Conservation (phyloP, 192 early-diverging fungal genomes). For the Entomortierella parvispora region DNA sequence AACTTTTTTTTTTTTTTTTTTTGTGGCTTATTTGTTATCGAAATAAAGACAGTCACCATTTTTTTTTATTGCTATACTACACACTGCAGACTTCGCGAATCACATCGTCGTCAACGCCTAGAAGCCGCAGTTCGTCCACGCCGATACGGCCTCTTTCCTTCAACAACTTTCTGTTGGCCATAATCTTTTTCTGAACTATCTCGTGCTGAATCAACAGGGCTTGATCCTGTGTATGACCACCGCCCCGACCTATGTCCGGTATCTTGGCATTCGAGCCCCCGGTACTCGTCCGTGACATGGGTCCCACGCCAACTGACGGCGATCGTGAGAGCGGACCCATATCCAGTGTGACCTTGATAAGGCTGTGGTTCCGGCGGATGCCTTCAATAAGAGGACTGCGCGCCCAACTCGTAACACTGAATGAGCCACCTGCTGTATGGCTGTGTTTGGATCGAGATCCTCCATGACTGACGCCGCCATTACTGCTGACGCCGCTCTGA, state of each 20-base stretch:
- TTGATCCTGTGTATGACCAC: constrained; percentile 2
- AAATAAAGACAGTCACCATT: too few species aligned
- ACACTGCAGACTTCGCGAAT: constrained; percentile 25
- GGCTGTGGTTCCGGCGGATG: constrained; percentile 38
- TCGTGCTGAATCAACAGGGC: constrained; percentile 22
- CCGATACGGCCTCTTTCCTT: constrained; percentile 26
- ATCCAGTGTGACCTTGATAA: constrained; percentile 46
- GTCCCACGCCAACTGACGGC: neutral
- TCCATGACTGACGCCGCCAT: too few species aligned
- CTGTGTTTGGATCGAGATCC: neutral
- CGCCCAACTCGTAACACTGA: neutral
- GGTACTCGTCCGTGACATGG: neutral
- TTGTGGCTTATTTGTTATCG: too few species aligned
- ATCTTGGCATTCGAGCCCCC: neutral
- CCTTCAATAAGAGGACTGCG: constrained; percentile 38
- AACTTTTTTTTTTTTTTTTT: too few species aligned
- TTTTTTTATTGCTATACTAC: too few species aligned
- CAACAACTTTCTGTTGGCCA: constrained; percentile 34
- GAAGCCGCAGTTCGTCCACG: constrained; percentile 36
- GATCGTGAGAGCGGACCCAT: neutral
- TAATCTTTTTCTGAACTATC: constrained; percentile 28
- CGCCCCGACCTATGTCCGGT: neutral
- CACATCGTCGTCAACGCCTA: constrained; percentile 35
- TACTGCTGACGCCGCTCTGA: too few species aligned
- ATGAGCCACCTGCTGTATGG: neutral